Percentiles rank a stretch among this genome's conserved stretches.
These are phyloP conservation scores for Oryza officinalis DNA, from an alignment of 176 grass and related monocot species.

Conservation along the genomic window DNA sequence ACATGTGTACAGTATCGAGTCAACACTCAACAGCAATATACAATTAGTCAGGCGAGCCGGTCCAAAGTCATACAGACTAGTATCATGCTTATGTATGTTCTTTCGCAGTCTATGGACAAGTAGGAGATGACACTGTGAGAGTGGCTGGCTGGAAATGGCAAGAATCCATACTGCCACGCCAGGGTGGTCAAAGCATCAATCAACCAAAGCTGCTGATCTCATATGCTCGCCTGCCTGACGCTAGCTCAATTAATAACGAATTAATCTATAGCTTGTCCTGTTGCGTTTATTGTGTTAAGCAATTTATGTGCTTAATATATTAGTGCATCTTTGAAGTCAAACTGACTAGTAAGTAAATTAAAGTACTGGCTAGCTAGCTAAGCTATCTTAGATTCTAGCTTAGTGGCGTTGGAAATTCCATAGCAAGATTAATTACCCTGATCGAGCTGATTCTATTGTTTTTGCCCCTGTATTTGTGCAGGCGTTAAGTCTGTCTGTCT, in stretches of 20 bases:
- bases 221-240: background rate
- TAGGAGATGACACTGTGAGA: background rate
- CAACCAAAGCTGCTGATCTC: background rate
- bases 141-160: background rate
- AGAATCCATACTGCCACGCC: background rate
- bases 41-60: background rate
- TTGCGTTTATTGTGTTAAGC: background rate
- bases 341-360: background rate
- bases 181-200: background rate
- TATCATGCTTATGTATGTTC: background rate
- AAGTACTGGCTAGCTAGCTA: background rate
- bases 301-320: background rate
- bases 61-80: background rate
- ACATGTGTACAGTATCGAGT: too few species aligned
- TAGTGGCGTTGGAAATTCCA: too few species aligned
- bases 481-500: too few species aligned
- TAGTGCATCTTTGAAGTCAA: background rate
- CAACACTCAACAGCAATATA: background rate
- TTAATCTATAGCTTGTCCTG: background rate
- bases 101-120: background rate
- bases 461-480: too few species aligned
- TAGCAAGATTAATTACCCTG: too few species aligned
- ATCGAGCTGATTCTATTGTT: too few species aligned
- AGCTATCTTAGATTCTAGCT: background rate
- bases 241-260: background rate